Base-by-base conservation (phyloP, 1,284 basidiomycete genomes). In the Rhodotorula sp. region DNA sequence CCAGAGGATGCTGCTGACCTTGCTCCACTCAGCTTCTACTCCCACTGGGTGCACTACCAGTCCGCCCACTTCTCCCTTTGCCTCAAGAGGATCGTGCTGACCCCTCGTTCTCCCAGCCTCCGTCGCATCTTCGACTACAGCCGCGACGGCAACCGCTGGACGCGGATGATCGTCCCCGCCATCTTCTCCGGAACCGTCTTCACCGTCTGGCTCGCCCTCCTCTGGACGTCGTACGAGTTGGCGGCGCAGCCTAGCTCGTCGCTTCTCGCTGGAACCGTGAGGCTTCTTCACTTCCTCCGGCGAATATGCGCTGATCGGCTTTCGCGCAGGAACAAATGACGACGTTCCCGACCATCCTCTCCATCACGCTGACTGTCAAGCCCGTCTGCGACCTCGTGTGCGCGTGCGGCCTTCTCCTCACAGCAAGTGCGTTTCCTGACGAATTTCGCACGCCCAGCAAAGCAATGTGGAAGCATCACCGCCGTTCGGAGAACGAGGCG, bases 301-400 rank as follows among this genome's bases (percentile, higher is more conserved):
- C 0, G 29, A 39, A 1, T n/a, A 10, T 27, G 19, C 24, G n/a
- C 19, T 19, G 0, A 13, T 2, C 36, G 2, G 1, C 0, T 9
- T 10, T 22, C 20, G 29, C 19, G 27, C 53, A 70, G 68, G 68
- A 70, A 27, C 46, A 70, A 29, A 48, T 61, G 24, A 19, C 58
- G 13, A 66, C 64, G 6, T 70, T 63, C 48, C 52, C 68, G 11
- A 60, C 60, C 1, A 48, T 66, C 9, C 57, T 70, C 24, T 59
- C 64, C 1, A 48, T 66, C 48, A 57, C 68, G 13, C 34, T 70
- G 20, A 29, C 30, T 27, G 47, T 60, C 56, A 66, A 63, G 49
- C 64, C 68, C 20, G 53, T 59, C 8, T 39, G 19, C 24, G 68
- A 70, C 48, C 30, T 70, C 13, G 36, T 70, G 68, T 66, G 10